Base-by-base conservation (phyloP, 495 filamentous ascomycete genomes). In the Neurospora sp. region DNA sequence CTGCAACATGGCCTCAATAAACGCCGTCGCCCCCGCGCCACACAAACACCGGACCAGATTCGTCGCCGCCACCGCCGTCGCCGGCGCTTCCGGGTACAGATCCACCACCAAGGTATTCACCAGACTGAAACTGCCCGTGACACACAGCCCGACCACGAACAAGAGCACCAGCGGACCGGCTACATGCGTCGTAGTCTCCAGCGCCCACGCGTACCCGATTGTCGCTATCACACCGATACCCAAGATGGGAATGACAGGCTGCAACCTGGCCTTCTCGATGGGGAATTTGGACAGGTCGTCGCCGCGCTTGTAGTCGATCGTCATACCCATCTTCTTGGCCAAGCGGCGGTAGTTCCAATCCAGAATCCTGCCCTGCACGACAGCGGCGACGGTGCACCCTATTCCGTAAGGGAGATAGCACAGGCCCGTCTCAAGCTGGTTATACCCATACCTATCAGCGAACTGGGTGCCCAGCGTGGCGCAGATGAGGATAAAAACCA, bases 401-500 rank as follows among this genome's bases (percentile, higher is more conserved):
- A 90, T 82, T 13, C 91, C 91, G 71, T 90, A 86, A 0, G 89
- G 88, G 1, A 90, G 75, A 70, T 85, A 89, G 72, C 86, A 90
- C 3, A 92, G 82, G 0, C 90, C 91, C 39, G 92, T 86, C 76
- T 91, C 84, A 8, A 93, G 85, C n/a, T 91, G 85, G 75, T 88
- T 88, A 75, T 89, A 89, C 28, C 84, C 78, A 78, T 93, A 94
- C 3, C 90, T 88, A 6, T 86, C 80, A 1, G 83, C 79, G 73
- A 92, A 90, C n/a, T 89, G 83, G 40, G 86, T 86, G 0, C 89
- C 86, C n/a, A 89, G 76, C 9, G 87, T 90, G 54, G 86, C 80
- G 37, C 84, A 77, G 10, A 85, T 81, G 28, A 85, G 82, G 62
- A 84, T 80, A 73, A 85, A 86, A 17, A 82, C 79, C 54, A 85